Conservation (phyloP, 139 green algal genomes). For the Coelastrella sp. region DNA sequence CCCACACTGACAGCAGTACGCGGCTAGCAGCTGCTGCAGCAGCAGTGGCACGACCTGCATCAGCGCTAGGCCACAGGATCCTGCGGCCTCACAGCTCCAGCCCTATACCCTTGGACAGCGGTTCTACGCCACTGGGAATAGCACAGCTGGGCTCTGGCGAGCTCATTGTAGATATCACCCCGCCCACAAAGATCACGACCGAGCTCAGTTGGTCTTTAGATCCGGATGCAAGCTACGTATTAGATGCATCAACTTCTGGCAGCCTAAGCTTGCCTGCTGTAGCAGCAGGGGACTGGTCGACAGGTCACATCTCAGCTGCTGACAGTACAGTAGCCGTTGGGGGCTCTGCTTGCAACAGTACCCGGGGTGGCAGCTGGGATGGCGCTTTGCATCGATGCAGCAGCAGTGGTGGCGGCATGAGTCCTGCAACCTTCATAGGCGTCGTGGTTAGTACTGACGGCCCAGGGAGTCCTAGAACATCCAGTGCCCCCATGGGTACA, state of each 20-base stretch:
- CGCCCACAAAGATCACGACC: slow-evolving; percentile 27
- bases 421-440: background rate
- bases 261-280: no score
- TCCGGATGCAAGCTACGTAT: slow-evolving; percentile 20
- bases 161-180: slow-evolving; percentile 28
- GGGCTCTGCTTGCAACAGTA: no score
- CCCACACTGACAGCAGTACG: background rate
- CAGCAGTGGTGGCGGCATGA: background rate
- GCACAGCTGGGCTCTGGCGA: slow-evolving; percentile 36
- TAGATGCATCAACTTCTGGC: slow-evolving; percentile 30
- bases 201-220: slow-evolving; percentile 28
- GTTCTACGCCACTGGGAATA: background rate
- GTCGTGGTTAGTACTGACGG: background rate
- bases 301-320: no score
- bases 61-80: background rate
- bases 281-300: no score
- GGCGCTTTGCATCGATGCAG: no score
- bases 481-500: background rate
- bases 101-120: background rate
- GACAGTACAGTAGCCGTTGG: no score
- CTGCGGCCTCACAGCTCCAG: background rate
- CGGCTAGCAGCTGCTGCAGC: background rate
- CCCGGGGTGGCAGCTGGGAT: no score
- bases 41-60: background rate
- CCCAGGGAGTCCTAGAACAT: background rate